Evolutionary conservation across 129 eudicot species (phyloP), one percentile per base, ranked within the genome.

Genomic region (Flaveria robusta): DNA sequence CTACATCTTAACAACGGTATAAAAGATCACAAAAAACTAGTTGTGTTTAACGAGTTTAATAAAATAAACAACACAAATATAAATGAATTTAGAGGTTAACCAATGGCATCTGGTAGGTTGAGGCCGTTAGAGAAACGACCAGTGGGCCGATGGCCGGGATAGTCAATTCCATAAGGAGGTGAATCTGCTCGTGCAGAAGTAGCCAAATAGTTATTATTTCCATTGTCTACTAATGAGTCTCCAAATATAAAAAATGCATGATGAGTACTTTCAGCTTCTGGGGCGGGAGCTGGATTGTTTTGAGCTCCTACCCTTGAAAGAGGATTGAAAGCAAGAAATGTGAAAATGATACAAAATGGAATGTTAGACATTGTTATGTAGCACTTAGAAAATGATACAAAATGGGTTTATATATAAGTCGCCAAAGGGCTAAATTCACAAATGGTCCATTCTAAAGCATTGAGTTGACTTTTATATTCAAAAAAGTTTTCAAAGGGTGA

Each of bases 141-240:
- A 2, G 85, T 76, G 52, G 85, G 77, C 18, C 81, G 85, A 70
- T 77, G 85, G 20, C 15, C 26, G 2, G 81, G 81, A 9, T 47
- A 81, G 42, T 81, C 85, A 52, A 81, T 81, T 14, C 85, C 85
- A 50, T 81, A 81, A 51, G 85, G 85, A 70, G 81, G 74, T 9
- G 81, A 71, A 65, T 81, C 85, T 0, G 85, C 85, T 12, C 85
- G 81, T 51, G 85, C 85, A 18, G 78, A 6, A 45, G 81, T 81
- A 27, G 60, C 77, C 70, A 81, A 50, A 23, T 10, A 71, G 16
- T 81, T 81, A 47, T 81, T 81, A 29, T 81, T 81, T 15, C 85
- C 85, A 42, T 81, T 81, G 63, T 81, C 85, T 1, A 81, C 85
- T n/a, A 81, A 71, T 9, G 85, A 81, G 74, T 81, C 85, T 27